Conservation (phyloP, 805 yeast genomes). For the Pichia nanzhaoensis region DNA sequence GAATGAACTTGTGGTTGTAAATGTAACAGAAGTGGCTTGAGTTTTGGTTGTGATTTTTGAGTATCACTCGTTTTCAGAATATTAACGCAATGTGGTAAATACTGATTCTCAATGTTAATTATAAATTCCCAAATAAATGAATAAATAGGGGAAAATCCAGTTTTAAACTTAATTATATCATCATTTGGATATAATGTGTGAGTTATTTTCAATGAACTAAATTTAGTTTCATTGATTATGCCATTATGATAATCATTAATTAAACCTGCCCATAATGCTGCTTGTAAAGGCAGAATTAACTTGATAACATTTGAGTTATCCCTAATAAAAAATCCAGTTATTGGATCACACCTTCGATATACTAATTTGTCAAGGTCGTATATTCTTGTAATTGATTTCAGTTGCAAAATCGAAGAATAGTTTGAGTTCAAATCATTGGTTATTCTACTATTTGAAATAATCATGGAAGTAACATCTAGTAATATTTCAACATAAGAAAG, state of each 20-base stretch:
- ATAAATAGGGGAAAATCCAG: conserved; percentile 19
- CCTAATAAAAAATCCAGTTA: conserved; percentile 23
- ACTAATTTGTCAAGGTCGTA: conserved; percentile 21
- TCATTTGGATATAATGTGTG: conserved; percentile 28
- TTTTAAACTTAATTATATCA: conserved; percentile 18
- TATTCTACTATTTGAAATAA: conserved; percentile 4
- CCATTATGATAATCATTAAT: conserved; percentile 30
- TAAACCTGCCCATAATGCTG: conserved; percentile 29
- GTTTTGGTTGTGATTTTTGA: too few species aligned
- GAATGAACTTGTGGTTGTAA: neutral
- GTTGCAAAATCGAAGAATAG: conserved; percentile 25
- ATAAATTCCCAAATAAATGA: conserved; percentile 30
- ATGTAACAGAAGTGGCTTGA: too few species aligned
- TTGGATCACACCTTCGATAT: conserved; percentile 24
- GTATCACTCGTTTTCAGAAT: conserved; percentile 11
- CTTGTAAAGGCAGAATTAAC: conserved; percentile 27
- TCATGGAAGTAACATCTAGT: conserved; percentile 18
- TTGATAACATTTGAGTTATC: conserved; percentile 17
- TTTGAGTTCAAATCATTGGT: conserved; percentile 3
- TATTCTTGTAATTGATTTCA: conserved; percentile 24
- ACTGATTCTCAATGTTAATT: conserved; percentile 14
- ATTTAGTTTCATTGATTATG: conserved; percentile 17
- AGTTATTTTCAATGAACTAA: conserved; percentile 22
- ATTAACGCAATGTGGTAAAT: conserved; percentile 24
- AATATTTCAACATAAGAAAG: conserved; percentile 24